Percentiles rank a stretch among this genome's conserved stretches.
phyloP scores from a whole-genome alignment of 75 land plant genomes.

The Gnetum montanum region DNA sequence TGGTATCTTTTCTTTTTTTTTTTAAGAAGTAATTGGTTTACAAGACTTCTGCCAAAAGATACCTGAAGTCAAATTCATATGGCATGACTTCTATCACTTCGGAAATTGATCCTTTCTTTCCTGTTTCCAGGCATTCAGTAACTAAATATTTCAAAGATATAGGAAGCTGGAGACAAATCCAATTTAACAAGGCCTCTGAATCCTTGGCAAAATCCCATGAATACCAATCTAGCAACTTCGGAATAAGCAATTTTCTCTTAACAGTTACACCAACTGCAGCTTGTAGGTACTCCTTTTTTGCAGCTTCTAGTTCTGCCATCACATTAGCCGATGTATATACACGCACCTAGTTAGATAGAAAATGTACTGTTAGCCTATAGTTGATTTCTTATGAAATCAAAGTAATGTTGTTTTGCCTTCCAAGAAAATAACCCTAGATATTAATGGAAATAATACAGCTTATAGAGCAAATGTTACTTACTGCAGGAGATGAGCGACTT shows the following conservation, averaged over 20 bases:
- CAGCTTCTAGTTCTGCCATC: slow-evolving; percentile 59
- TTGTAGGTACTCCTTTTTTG: slow-evolving; percentile 79
- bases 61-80: slow-evolving; percentile 84
- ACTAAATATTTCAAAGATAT: slow-evolving; percentile 37
- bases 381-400: too few relatives aligned
- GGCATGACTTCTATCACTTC: slow-evolving; percentile 57
- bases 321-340: slow-evolving; percentile 68
- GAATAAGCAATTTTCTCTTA: slow-evolving; percentile 53
- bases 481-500: slow-evolving; percentile 94
- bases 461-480: too few relatives aligned
- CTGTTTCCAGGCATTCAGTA: slow-evolving; percentile 55
- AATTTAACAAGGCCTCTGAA: slow-evolving; percentile 68
- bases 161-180: slow-evolving; percentile 79
- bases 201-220: slow-evolving; percentile 89
- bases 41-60: slow-evolving; percentile 42
- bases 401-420: too few relatives aligned
- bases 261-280: slow-evolving; percentile 66
- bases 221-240: slow-evolving; percentile 91
- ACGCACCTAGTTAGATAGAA: slow-evolving; percentile 59
- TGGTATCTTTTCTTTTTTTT: too few relatives aligned
- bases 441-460: too few relatives aligned
- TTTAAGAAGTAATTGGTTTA: too few relatives aligned
- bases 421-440: too few relatives aligned
- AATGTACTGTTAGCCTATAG: too few relatives aligned
- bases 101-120: slow-evolving; percentile 12